Percentiles rank a stretch among this genome's conserved stretches.
These are phyloP conservation scores for Penstemon newberryi DNA, from an alignment of 257 asterid species.

Conservation along the genomic window DNA sequence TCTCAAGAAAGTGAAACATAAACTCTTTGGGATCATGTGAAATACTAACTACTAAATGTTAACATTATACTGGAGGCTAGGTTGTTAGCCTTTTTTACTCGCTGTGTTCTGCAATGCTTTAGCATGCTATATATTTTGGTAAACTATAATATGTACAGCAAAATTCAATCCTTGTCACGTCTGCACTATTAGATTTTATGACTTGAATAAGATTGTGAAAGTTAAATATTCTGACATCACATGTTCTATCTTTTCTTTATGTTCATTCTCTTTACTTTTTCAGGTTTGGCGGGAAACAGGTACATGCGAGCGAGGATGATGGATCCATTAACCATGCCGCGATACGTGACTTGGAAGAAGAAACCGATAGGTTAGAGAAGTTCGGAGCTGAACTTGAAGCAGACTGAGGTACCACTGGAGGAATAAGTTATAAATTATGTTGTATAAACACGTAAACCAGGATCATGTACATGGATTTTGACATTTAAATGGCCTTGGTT, in stretches of 20 bases:
- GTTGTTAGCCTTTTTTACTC: too few species aligned
- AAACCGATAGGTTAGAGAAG: conserved; percentile 80
- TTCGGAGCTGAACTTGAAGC: conserved; percentile 92
- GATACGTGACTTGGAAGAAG: conserved; percentile 81
- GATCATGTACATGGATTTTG: conserved; percentile 22
- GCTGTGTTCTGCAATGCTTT: too few species aligned
- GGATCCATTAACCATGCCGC: conserved; percentile 77
- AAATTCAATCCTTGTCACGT: too few species aligned
- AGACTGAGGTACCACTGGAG: conserved; percentile 35
- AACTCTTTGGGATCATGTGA: too few species aligned
- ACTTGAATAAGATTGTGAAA: too few species aligned
- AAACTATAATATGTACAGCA: too few species aligned
- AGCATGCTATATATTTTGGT: too few species aligned
- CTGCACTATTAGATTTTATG: too few species aligned
- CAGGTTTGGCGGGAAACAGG: conserved; percentile 85
- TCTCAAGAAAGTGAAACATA: too few species aligned
- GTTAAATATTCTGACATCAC: not conserved
- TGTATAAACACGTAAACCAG: conserved; percentile 25
- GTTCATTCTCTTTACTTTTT: conserved; percentile 1
- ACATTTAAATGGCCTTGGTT: conserved; percentile 14
- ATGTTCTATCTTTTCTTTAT: not conserved
- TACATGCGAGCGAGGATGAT: conserved; percentile 80
- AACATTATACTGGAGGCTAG: too few species aligned
- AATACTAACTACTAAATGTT: too few species aligned
- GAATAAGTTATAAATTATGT: not conserved